phyloP scores from a whole-genome alignment of 2,329 filamentous ascomycete species.

The Apiospora marii region DNA sequence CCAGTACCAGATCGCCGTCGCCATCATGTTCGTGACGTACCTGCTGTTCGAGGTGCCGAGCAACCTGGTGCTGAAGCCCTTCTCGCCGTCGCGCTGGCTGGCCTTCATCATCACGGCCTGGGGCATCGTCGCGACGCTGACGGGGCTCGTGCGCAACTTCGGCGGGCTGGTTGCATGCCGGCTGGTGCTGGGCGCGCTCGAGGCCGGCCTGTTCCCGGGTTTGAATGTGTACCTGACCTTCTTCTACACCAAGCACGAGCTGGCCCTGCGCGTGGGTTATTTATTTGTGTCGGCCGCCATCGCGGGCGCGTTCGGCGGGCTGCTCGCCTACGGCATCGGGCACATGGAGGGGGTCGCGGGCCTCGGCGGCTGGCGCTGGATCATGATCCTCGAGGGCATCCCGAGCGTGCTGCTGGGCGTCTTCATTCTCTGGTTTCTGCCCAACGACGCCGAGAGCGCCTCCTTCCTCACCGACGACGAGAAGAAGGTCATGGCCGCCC shows the following conservation, averaged over 20 bases:
- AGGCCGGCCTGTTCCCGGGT: conserved; percentile 75
- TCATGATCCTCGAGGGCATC: conserved; percentile 66
- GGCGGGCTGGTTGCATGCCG: conserved; percentile 72
- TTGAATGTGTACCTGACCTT: conserved; percentile 75
- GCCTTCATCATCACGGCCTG: conserved; percentile 70
- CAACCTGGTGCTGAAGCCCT: conserved; percentile 69
- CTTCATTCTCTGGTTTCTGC: conserved; percentile 63
- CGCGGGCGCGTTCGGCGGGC: conserved; percentile 75
- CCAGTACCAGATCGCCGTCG: conserved; percentile 75
- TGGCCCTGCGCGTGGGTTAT: conserved; percentile 76
- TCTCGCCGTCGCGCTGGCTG: conserved; percentile 69
- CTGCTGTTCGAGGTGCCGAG: conserved; percentile 69
- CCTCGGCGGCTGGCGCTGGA: conserved; percentile 74
- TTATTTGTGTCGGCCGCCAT: conserved; percentile 76
- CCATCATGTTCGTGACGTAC: conserved; percentile 73
- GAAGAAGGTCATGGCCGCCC: conserved; percentile 56
- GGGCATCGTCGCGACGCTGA: conserved; percentile 74
- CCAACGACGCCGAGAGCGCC: conserved; percentile 67
- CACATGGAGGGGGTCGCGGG: conserved; percentile 74
- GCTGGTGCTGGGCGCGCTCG: conserved; percentile 71
- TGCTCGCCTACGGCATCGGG: conserved; percentile 77
- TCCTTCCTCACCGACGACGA: conserved; percentile 67
- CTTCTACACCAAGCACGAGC: conserved; percentile 78
- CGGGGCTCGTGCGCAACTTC: conserved; percentile 72
- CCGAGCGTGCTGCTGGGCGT: conserved; percentile 62